Conservation (phyloP, 2,329 filamentous ascomycete species). For the Chaetomiaceae sp. region DNA sequence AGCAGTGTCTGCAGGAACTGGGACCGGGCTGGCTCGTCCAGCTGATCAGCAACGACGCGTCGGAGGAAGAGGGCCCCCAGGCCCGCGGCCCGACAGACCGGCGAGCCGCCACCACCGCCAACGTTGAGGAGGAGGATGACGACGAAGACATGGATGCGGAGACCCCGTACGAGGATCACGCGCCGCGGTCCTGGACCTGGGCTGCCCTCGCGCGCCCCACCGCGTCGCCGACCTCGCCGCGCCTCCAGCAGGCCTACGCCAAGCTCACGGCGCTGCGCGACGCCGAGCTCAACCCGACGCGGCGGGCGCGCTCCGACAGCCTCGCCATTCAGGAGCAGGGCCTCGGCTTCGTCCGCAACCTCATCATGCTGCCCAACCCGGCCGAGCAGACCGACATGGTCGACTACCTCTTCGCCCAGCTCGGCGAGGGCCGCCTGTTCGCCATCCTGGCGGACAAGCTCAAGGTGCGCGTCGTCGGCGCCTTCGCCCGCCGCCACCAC, state of each 20-base stretch:
- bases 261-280: slow-evolving; percentile 51
- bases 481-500: slow-evolving; percentile 46
- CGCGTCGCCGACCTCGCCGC: slow-evolving; percentile 29
- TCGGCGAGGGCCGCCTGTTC: slow-evolving; percentile 74
- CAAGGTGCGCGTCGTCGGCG: slow-evolving; percentile 51
- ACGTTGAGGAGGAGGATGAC: slow-evolving; percentile 50
- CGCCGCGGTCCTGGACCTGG: slow-evolving; percentile 21
- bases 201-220: slow-evolving; percentile 15
- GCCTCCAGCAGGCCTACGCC: slow-evolving; percentile 44
- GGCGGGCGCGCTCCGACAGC: slow-evolving; percentile 68
- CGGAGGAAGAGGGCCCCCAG: slow-evolving; percentile 45
- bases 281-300: slow-evolving; percentile 59
- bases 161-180: slow-evolving; percentile 34
- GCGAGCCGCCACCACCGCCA: slow-evolving; percentile 13
- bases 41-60: slow-evolving; percentile 59
- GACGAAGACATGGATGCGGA: slow-evolving; percentile 52
- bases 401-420: slow-evolving; percentile 69
- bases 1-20: slow-evolving; percentile 69
- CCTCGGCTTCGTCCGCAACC: slow-evolving; percentile 81
- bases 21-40: slow-evolving; percentile 74
- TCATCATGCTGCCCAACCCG: slow-evolving; percentile 60
- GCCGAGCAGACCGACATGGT: slow-evolving; percentile 65
- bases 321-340: slow-evolving; percentile 85
- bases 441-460: slow-evolving; percentile 76
- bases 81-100: slow-evolving; percentile 22